Evolutionary conservation across 2,329 filamentous ascomycete genomes (phyloP), one percentile per base, ranked within the genome.

Genomic region (Colletotrichum agaves): DNA sequence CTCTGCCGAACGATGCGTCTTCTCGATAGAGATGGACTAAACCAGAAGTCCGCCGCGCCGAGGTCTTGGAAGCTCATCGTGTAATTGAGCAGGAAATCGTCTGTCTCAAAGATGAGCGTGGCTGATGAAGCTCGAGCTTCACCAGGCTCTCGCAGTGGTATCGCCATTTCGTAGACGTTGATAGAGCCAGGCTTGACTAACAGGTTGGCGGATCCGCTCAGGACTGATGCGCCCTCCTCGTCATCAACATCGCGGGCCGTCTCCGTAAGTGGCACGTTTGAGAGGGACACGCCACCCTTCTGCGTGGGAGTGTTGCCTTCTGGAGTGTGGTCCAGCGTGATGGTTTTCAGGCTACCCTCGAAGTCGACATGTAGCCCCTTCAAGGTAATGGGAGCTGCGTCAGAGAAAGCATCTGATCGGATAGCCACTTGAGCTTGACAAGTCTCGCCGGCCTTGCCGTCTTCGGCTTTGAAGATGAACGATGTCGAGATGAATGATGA

Each of bases 121-220:
- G 91, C 86, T 2, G 88, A 88, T 4, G 86, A 83, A 4, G 92
- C 89, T 53, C 85, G 88, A 1, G 91, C 89, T 63, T 93, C 87
- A n/a, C 93, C 94, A 3, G 94, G 88, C 78, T 98, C 94, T 66
- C 93, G 89, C 15, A 97, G 85, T 2, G 90, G 87, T 65, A 93
- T 87, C 8, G 85, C 86, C 72, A 97, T 84, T 72, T 92, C 88
- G 69, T 92, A 91, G 1, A 94, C 87, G 60, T 87, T 88, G 8
- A 85, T 91, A 69, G 92, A 87, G 0, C 89, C 89, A 13, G 93
- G 87, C 11, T 79, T 77, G 47, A 98, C 79, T 0, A 84, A 88
- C 61, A 98, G 79, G 75, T 94, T 84, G 63, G 37, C 63, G 46
- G 39, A 68, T 47, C 57, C 70, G 62, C 43, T 71, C 13, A 70